Evolutionary conservation across 441 rosid species (phyloP), one percentile per base, ranked within the genome.

Genomic region (Erodium chrysanthum): DNA sequence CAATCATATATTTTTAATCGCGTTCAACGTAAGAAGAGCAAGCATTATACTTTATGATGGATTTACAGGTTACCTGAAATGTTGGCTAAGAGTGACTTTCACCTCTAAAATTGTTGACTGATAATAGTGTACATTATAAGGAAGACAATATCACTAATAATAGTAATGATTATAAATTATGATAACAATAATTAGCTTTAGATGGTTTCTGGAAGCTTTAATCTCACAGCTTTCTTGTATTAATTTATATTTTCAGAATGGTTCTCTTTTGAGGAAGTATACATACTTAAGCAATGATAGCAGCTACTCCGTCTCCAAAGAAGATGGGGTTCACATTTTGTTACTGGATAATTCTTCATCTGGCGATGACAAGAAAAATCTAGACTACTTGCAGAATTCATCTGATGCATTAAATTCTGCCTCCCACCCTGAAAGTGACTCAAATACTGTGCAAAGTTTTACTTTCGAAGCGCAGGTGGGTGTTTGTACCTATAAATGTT

Each of bases 381-480:
- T 66, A 72, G 83, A 80, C 66, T 72, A 77, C 59, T 70, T 70
- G 70, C 75, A 71, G 64, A 83, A 76, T 72, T 56, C 83, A 69
- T 81, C 80, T n/a, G 84, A 79, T 68, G 52, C 62, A 42, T 71
- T 82, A 67, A 78, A 71, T 71, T 61, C 83, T 72, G 75, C 83
- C 73, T 77, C 77, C 20, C 21, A 69, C 62, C 61, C 73, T 66
- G 85, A 80, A 70, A 66, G 69, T 71, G 86, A 90, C 76, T 73
- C 81, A 52, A 83, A 71, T 68, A 54, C 73, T 66, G 69, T 71
- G 61, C 86, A 72, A 75, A 90, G 96, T 84, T 83, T 86, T 72
- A 90, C 98, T 62, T 88, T 95, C 70, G 99, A 95, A 88, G 88
- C 96, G 50, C 98, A 95, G 96, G 99, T 92, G 75, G 42, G 66